phyloP scores from a whole-genome alignment of 306 rosid genomes.

The Albizia julibrissin region DNA sequence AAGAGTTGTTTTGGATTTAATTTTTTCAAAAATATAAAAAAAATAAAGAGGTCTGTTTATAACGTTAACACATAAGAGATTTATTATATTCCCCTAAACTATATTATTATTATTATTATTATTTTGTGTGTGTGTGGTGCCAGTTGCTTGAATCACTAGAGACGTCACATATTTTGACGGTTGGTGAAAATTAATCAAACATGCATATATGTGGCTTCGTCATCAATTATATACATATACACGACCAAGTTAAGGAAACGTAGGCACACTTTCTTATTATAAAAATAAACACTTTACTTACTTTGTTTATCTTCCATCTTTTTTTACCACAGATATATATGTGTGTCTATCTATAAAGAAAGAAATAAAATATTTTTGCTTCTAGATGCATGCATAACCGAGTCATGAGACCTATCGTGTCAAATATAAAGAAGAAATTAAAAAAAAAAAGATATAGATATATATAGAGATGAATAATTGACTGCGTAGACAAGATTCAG shows the following conservation, averaged over 20 bases:
- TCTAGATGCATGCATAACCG: conserved; percentile 15
- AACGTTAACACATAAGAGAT: background rate
- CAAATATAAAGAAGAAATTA: background rate
- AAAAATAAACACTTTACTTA: background rate
- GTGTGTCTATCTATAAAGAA: background rate
- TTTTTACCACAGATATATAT: background rate
- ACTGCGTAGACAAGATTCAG: background rate
- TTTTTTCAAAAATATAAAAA: too few species aligned
- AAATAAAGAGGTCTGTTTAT: too few species aligned
- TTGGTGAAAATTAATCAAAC: background rate
- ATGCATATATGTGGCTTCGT: background rate
- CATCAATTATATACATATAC: background rate
- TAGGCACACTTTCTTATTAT: background rate
- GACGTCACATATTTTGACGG: background rate
- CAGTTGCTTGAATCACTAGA: background rate
- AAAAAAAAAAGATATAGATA: too few species aligned
- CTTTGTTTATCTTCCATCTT: background rate
- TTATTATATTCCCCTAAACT: too few species aligned
- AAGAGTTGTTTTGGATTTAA: background rate
- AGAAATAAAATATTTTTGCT: conserved; percentile 6
- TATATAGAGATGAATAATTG: background rate
- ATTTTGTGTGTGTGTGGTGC: too few species aligned
- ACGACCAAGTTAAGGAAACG: background rate
- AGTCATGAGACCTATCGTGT: background rate
- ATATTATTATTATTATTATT: too few species aligned